Conservation (phyloP, 1,139 yeast genomes). For the Saccharomyces hybrid region DNA sequence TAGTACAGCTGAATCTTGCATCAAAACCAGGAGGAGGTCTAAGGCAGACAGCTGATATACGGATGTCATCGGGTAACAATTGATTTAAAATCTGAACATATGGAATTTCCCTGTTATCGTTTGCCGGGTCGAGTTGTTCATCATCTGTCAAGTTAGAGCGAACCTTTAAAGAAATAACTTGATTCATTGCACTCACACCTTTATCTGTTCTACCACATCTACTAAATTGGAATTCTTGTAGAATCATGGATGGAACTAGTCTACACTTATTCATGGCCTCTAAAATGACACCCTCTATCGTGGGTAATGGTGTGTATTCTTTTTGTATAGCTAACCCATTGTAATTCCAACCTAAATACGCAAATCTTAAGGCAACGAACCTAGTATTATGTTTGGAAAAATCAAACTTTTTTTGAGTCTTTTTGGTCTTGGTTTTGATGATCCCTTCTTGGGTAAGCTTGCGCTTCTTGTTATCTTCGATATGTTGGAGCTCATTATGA, state of each 20-base stretch:
- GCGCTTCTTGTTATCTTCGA: slow-evolving; percentile 6
- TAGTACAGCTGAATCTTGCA: slow-evolving; percentile 83
- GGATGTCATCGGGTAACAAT: slow-evolving; percentile 69
- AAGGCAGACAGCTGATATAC: slow-evolving; percentile 73
- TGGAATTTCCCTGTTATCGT: slow-evolving; percentile 64
- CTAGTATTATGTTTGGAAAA: slow-evolving; percentile 60
- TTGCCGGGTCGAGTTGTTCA: slow-evolving; percentile 48
- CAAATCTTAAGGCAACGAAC: slow-evolving; percentile 70
- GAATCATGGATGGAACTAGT: slow-evolving; percentile 53
- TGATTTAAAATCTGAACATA: slow-evolving; percentile 71
- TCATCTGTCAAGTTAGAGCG: slow-evolving; percentile 54
- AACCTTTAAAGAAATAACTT: slow-evolving; percentile 73
- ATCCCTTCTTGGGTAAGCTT: slow-evolving; percentile 3
- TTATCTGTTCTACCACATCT: slow-evolving; percentile 95
- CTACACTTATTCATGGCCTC: slow-evolving; percentile 63
- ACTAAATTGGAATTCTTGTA: slow-evolving; percentile 61
- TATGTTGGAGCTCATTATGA: background rate
- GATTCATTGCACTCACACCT: slow-evolving; percentile 96
- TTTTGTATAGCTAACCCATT: slow-evolving; percentile 82
- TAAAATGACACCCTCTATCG: slow-evolving; percentile 74
- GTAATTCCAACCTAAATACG: slow-evolving; percentile 90
- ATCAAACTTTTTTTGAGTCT: slow-evolving; percentile 46
- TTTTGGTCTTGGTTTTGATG: slow-evolving; percentile 7
- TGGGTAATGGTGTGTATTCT: slow-evolving; percentile 69
- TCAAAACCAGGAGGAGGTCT: slow-evolving; percentile 79